Base-by-base conservation (phyloP, 768 basidiomycete species). In the Lanmaoa rubissima region DNA sequence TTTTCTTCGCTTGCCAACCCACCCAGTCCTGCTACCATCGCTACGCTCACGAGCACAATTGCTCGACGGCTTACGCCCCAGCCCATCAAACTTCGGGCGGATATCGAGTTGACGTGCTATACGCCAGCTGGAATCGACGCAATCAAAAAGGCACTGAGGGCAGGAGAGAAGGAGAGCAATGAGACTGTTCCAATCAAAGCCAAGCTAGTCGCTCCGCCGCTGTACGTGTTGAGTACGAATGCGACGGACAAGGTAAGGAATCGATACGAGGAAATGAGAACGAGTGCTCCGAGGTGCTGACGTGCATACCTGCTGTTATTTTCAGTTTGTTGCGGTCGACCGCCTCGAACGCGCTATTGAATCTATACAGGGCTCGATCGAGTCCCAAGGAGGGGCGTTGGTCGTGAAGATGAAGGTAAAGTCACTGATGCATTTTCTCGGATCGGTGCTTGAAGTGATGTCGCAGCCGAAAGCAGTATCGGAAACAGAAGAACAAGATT, bases 41-140 rank as follows among this genome's bases (percentile, higher is more conserved):
- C 79, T 4, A 78, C 90, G 42, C 82, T 98, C 19, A 82, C 82
- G 59, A 73, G 81, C 53, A 96, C 93, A 21, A 97, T 99, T 68
- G 94, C 95, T 8, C 88, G 94, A 43, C 88, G 97, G 13, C 79
- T 98, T 39, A 99, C 97, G 0, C 97, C 97, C 2, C 97, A 99
- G 72, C 94, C 97, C 6, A 95, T 99, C 80, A 99, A 98, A 76
- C 84, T 99, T 40, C 92, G 97, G 64, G 94, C 97, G 5, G 97
- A 99, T 74, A 91, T 99, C 65, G 94, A 98, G 75, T 76, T 99
- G 44, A 97, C 94, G 40, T 98, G 96, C 73, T 99, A 97, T 72
- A 88, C 89, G 1, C 94, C 94, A 35, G 85, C 91, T 7, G 96
- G 97, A 10, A 98, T 99, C 70, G 93, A 97, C 65, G 94, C 96